Evolutionary conservation across 805 yeast species (phyloP).

Genomic region (Candida cerambycidarum): DNA sequence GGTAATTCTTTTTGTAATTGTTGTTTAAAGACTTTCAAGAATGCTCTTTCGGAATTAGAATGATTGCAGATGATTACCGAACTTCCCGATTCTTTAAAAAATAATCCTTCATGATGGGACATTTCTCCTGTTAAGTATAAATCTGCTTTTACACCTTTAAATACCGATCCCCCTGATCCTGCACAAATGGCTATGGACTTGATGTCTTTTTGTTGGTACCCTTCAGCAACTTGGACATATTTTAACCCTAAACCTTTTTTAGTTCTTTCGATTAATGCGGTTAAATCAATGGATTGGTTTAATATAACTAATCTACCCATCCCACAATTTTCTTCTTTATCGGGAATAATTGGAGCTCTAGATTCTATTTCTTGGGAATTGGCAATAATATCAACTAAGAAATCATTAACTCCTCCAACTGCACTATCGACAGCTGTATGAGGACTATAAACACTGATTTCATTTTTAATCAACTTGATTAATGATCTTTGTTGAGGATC

Average conservation of each 20-base stretch:
- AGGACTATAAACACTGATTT: constrained; percentile 90
- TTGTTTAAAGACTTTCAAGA: constrained; percentile 51
- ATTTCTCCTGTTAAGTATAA: constrained; percentile 87
- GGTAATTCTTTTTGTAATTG: constrained; percentile 48
- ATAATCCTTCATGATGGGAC: constrained; percentile 88
- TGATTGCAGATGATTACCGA: constrained; percentile 82
- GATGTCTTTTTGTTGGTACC: constrained; percentile 33
- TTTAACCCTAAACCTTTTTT: constrained; percentile 54
- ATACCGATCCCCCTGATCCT: constrained; percentile 86
- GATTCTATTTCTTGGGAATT: constrained; percentile 24
- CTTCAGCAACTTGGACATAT: constrained; percentile 62
- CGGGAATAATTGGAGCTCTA: constrained; percentile 45
- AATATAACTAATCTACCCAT: constrained; percentile 74
- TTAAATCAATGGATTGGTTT: constrained; percentile 40
- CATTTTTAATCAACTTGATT: constrained; percentile 66
- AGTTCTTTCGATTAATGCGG: constrained; percentile 46
- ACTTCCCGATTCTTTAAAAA: constrained; percentile 66
- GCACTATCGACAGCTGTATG: constrained; percentile 97
- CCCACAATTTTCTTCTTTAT: constrained; percentile 58
- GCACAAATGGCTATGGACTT: constrained; percentile 83
- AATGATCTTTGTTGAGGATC: constrained; percentile 85
- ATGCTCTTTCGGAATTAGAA: constrained; percentile 91
- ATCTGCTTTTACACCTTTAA: constrained; percentile 62
- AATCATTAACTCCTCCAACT: constrained; percentile 90
- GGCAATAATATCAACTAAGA: constrained; percentile 59